Evolutionary conservation across 1,284 basidiomycete genomes (phyloP), one percentile per base, ranked within the genome.

Genomic region (Phylloporus sp.): DNA sequence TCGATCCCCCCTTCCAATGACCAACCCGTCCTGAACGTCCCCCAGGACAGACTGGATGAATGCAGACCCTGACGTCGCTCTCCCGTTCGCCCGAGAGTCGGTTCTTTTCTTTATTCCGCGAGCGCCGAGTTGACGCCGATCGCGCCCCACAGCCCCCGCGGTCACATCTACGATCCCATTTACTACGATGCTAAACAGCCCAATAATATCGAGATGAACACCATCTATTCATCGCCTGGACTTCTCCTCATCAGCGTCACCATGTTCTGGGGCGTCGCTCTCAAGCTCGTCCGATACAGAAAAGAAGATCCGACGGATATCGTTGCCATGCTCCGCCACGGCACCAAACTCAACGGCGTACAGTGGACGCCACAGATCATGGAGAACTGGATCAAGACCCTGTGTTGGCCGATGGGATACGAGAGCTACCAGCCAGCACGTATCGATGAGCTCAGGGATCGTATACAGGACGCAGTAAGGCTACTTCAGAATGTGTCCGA

Each of bases 11-110:
- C 28, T 22, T 13, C 44, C 44, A 7, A 34, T 13, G 24, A 17
- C 54, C 2, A 4, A 6, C 6, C 6, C 18, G 24, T 60, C 47
- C 69, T 67, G 29, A 68, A 54, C 46, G 3, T 6, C 54, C 26
- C n/a, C 18, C 29, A 75, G 74, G 0, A 77, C 79, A 42, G 89
- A 90, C 72, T 91, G 89, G 89, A 89, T 90, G 88, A 90, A 90
- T 63, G 82, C 84, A 5, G 85, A 88, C 68, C 85, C 89, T 1
- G 89, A 91, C 69, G 80, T 87, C 15, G 86, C 87, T 2, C 78
- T 90, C 51, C 89, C 89, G 18, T 82, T 86, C 81, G 82, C 84
- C 20, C 74, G 72, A 64, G 84, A 87, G 88, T 90, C 70, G 76
- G 88, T 83, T 59, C 17, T 3, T 42, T 53, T 56, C 46, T 53